Evolutionary conservation across 495 filamentous ascomycete genomes (phyloP).

Genomic region (Penicillium simplicissimum): DNA sequence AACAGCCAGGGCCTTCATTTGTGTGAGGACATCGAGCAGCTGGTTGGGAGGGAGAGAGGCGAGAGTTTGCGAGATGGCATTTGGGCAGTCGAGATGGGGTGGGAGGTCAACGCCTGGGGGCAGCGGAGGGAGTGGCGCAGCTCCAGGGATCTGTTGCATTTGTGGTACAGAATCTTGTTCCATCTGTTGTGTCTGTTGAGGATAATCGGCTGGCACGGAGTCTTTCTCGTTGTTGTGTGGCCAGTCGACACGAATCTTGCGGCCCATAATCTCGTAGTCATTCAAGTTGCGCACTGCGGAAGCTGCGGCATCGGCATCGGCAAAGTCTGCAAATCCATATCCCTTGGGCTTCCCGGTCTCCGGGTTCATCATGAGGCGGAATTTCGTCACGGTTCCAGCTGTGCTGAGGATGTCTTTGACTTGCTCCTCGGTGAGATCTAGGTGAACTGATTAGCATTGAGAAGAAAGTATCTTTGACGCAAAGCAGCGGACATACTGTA

Average conservation of each 20-base stretch:
- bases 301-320: slow-evolving; percentile 85
- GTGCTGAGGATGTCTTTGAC: slow-evolving; percentile 87
- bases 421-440: slow-evolving; percentile 91
- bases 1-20: slow-evolving; percentile 88
- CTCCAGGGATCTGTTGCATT: slow-evolving; percentile 30
- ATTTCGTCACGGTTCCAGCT: slow-evolving; percentile 86
- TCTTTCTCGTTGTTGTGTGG: slow-evolving; percentile 85
- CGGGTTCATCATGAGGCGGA: slow-evolving; percentile 91
- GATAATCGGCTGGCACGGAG: slow-evolving; percentile 59
- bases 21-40: slow-evolving; percentile 88
- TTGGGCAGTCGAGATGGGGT: slow-evolving; percentile 76
- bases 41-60: slow-evolving; percentile 82
- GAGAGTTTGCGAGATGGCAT: slow-evolving; percentile 88
- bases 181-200: slow-evolving; percentile 33
- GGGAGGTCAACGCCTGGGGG: slow-evolving; percentile 82
- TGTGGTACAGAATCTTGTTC: slow-evolving; percentile 26
- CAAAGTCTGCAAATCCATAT: slow-evolving; percentile 94
- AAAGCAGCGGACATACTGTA: slow-evolving; percentile 46
- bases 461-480: background rate
- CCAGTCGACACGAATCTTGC: slow-evolving; percentile 92
- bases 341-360: slow-evolving; percentile 95
- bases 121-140: slow-evolving; percentile 66
- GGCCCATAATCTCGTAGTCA: slow-evolving; percentile 92
- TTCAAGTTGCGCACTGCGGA: slow-evolving; percentile 95
- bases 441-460: slow-evolving; percentile 15